phyloP scores from a whole-genome alignment of 2,329 filamentous ascomycete species.

The Ceratocystis huliohia region DNA sequence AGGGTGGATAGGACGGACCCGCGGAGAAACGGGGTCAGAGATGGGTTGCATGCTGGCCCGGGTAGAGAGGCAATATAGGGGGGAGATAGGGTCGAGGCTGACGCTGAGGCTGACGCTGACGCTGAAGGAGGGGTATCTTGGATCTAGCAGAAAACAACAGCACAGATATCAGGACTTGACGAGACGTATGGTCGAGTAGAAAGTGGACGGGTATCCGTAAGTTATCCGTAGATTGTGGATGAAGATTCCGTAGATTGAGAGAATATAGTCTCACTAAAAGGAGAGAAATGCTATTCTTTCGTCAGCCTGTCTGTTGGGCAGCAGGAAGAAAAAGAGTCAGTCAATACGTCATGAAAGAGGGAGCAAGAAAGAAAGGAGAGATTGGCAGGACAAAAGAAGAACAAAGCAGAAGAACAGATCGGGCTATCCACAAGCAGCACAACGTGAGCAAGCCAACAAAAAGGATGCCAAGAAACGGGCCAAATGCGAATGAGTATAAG shows the following conservation, averaged over 20 bases:
- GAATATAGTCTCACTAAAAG: not conserved
- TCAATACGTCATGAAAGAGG: not conserved
- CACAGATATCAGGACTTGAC: too few relatives aligned
- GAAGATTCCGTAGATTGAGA: not conserved
- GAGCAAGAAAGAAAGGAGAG: not conserved
- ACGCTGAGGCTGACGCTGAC: not conserved
- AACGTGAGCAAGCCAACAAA: not conserved
- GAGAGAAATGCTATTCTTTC: too few relatives aligned
- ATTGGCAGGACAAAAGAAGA: not conserved
- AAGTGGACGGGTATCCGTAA: too few relatives aligned
- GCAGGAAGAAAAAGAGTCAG: not conserved
- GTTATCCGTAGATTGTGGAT: not conserved
- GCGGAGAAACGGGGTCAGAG: slow-evolving; percentile 55
- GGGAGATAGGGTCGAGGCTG: not conserved
- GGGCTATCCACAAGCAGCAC: not conserved
- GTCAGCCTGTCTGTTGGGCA: not conserved
- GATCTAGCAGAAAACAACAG: not conserved
- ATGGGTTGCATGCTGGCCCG: slow-evolving; percentile 24
- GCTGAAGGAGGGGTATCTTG: not conserved
- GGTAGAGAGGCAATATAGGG: not conserved
- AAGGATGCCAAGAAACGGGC: not conserved
- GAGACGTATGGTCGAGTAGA: too few relatives aligned
- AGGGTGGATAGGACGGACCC: slow-evolving; percentile 73
- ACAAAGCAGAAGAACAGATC: not conserved
- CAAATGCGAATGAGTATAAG: too few relatives aligned